A percentile compares a stretch with the other conserved stretches of the same genome.
Evolutionary conservation across 2,329 filamentous ascomycete species (phyloP).

Genomic region (Neopestalotiopsis rosae): DNA sequence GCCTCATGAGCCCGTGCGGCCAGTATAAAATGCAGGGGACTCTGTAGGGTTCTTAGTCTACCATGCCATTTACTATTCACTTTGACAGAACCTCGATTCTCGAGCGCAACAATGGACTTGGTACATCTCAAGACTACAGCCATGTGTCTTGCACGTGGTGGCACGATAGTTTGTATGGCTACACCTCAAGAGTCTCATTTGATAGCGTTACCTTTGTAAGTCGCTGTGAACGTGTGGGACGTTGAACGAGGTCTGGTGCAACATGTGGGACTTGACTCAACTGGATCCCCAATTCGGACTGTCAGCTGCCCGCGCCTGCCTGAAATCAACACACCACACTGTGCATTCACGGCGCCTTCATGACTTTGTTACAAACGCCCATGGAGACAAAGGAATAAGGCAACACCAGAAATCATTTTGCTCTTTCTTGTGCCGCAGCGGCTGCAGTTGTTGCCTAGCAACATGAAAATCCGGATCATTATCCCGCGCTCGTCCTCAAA

Average conservation of each 20-base stretch:
- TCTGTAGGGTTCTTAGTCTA: too few species aligned
- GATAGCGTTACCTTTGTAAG: neutral
- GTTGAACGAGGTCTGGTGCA: neutral
- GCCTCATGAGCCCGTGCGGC: too few species aligned
- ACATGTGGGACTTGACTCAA: neutral
- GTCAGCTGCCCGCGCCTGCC: constrained; percentile 13
- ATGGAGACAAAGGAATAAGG: neutral
- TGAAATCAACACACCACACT: neutral
- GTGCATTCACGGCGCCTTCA: neutral
- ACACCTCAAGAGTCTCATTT: neutral
- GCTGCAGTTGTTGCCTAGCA: constrained; percentile 1
- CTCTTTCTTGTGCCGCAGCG: neutral
- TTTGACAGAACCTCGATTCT: too few species aligned
- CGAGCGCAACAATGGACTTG: neutral
- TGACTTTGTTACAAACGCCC: neutral
- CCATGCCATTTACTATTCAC: too few species aligned
- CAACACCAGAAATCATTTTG: neutral
- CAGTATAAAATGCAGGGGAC: too few species aligned
- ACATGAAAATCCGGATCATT: neutral
- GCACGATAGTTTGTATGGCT: too few species aligned
- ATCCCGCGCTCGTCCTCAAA: neutral
- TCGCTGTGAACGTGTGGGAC: neutral
- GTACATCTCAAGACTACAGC: neutral
- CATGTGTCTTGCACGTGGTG: neutral
- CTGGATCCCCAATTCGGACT: neutral